Percentiles rank a stretch among this genome's conserved stretches.
Conservation (phyloP, 345 rosid genomes). For the Dipteronia dyeriana region DNA sequence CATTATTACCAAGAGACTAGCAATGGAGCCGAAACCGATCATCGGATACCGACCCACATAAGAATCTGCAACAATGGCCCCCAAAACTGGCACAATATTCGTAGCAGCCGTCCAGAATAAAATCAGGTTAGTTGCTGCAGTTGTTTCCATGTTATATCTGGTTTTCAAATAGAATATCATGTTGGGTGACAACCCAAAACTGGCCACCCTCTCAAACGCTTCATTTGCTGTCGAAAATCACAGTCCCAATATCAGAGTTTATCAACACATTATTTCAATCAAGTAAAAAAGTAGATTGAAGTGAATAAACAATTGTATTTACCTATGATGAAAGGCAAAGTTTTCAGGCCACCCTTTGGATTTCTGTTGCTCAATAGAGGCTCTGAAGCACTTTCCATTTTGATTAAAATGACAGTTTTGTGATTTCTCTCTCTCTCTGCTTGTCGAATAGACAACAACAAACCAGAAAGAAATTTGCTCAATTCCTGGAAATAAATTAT, state of each 20-base stretch:
- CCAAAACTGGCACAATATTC: slow-evolving; percentile 54
- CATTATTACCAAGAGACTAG: slow-evolving; percentile 49
- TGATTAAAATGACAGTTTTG: not conserved
- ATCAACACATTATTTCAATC: not conserved
- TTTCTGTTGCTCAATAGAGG: not conserved
- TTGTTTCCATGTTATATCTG: slow-evolving; percentile 52
- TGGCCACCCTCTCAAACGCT: slow-evolving; percentile 10
- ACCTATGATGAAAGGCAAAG: slow-evolving; percentile 15
- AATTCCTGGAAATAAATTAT: slow-evolving; percentile 14
- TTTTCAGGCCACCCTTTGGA: not conserved
- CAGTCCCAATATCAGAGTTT: not conserved
- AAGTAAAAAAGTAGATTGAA: not conserved
- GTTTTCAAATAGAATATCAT: slow-evolving; percentile 62
- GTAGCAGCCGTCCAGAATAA: slow-evolving; percentile 62
- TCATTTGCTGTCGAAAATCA: not conserved
- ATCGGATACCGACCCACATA: slow-evolving; percentile 55
- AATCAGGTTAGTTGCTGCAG: slow-evolving; percentile 43
- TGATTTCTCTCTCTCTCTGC: not conserved
- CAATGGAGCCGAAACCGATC: slow-evolving; percentile 51
- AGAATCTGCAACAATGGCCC: slow-evolving; percentile 71
- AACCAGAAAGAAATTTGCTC: too few species aligned
- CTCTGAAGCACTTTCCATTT: not conserved
- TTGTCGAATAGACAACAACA: not conserved
- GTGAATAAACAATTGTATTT: not conserved
- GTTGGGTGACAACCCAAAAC: slow-evolving; percentile 24